Base-by-base conservation (phyloP, 164 flowering plant genomes). In the Platanus orientalis region DNA sequence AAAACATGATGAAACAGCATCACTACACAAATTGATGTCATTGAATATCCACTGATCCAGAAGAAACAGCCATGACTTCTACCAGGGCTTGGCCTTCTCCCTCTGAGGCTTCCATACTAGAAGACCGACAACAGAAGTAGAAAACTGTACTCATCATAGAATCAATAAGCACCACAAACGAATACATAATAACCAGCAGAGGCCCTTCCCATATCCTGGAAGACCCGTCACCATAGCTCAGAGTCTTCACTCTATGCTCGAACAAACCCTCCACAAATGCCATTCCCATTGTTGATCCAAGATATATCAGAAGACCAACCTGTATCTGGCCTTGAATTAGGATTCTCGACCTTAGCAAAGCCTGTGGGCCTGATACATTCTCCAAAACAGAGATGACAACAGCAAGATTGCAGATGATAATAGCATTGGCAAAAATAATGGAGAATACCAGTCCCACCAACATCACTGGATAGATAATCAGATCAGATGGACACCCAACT, bases 201-300 rank as follows among this genome's bases (percentile, higher is more conserved):
- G 99, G 97, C 26, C 99, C 99, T 77, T 95, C 97, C 99, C 99
- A 95, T n/a, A 92, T 62, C 74, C 97, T 84, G 0, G 99, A 95
- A 52, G 96, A 85, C 29, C 99, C 99, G 74, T 95, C 99, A 65
- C 99, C 99, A 74, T 95, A 92, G 72, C 97, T 95, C 80, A 92
- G 27, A 0, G 88, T 85, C 83, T 88, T 95, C 63, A 95, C 99
- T 66, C 99, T 82, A 74, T 95, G 96, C 76, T 95, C 97, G 77
- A 95, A 95, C 68, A 95, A 72, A 6, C 96, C 97, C 69, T 95
- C 94, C 63, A 92, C 84, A 71, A 95, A 85, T 2, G 96, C 84
- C 96, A 82, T 75, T 58, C 94, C 97, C 4, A 90, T 83, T 4
- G 97, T 86, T 1, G 99, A 95, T 45, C 86, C 87, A 25, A 95